Evolutionary conservation across 2,329 filamentous ascomycete species (phyloP), one percentile per base, ranked within the genome.

Genomic region (Ceratocystis cubensis): DNA sequence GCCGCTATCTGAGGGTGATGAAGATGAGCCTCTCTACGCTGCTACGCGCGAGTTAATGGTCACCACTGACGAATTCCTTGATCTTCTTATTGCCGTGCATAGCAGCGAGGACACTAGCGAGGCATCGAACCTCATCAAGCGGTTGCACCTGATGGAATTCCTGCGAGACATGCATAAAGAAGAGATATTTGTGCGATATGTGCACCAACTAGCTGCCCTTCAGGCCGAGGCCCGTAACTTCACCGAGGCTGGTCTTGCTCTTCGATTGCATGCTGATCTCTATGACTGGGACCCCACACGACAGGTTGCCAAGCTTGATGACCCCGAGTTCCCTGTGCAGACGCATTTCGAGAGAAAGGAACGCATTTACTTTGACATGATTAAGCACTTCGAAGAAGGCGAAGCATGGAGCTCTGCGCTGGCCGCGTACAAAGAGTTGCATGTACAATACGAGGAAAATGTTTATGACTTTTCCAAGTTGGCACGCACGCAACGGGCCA

Each of bases 151-250:
- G 30, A 96, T 97, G 92, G 91, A 96, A 71, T 97, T 96, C 76
- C 82, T 97, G 71, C 88, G 91, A 70, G 91, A 96, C 73, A 96
- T 96, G 88, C 89, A 95, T 71, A 96, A 96, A 73, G 91, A 96
- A 74, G 92, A 96, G 72, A 96, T 96, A 67, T 97, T 96, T 75
- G 88, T 96, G 70, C 88, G 91, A 70, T 96, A 97, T 72, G 92
- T 97, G 15, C 93, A 97, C 73, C 91, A 96, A 75, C 81, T 97
- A 22, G 89, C 91, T 1, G 79, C 85, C 48, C 79, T 94, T 13
- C 93, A 97, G 74, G 82, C 83, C 7, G 83, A 87, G 50, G 83
- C 88, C 3, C 82, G 88, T 67, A 94, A 96, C 71, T 84, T 87
- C 69, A 89, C 91, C 0, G 92, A 96, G 76, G 93, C 93, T 15